phyloP scores from a whole-genome alignment of 495 filamentous ascomycete genomes.

The Penicillium egyptiacum region DNA sequence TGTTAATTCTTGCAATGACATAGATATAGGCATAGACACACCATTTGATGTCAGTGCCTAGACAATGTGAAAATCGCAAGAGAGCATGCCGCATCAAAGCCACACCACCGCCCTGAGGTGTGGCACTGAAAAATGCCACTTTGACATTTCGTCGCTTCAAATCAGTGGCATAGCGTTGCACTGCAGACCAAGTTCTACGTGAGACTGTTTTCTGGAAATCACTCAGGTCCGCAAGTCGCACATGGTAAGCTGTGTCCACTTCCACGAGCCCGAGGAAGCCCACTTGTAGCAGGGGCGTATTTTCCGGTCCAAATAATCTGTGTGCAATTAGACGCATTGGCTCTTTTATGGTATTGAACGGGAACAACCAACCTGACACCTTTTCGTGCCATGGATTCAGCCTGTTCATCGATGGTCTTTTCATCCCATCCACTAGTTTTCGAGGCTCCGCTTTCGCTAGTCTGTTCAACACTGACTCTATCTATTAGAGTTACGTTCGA shows the following conservation, averaged over 20 bases:
- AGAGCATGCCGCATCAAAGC: constrained; percentile 87
- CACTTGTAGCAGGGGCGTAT: constrained; percentile 71
- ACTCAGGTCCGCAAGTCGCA: constrained; percentile 57
- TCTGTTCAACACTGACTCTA: constrained; percentile 12
- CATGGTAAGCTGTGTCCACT: constrained; percentile 66
- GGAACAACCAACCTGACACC: constrained; percentile 60
- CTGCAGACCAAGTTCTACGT: constrained; percentile 64
- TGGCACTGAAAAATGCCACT: constrained; percentile 83
- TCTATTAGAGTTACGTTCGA: constrained; percentile 28
- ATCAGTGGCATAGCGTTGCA: constrained; percentile 64
- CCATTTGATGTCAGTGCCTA: constrained; percentile 75
- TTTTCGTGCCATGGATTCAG: constrained; percentile 82
- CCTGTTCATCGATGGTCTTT: constrained; percentile 74
- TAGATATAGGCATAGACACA: constrained; percentile 40
- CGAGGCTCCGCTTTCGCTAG: constrained; percentile 1
- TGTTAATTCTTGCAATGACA: neutral
- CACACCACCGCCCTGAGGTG: constrained; percentile 85
- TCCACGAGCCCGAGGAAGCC: constrained; percentile 73
- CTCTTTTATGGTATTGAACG: neutral
- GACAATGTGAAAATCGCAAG: constrained; percentile 64
- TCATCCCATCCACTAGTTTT: constrained; percentile 39
- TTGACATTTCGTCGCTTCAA: constrained; percentile 67
- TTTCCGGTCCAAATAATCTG: constrained; percentile 75
- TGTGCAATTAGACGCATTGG: constrained; percentile 8
- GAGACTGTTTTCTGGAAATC: constrained; percentile 66